phyloP scores from a whole-genome alignment of 257 asterid genomes.

The Nicotiana obtusifolia region DNA sequence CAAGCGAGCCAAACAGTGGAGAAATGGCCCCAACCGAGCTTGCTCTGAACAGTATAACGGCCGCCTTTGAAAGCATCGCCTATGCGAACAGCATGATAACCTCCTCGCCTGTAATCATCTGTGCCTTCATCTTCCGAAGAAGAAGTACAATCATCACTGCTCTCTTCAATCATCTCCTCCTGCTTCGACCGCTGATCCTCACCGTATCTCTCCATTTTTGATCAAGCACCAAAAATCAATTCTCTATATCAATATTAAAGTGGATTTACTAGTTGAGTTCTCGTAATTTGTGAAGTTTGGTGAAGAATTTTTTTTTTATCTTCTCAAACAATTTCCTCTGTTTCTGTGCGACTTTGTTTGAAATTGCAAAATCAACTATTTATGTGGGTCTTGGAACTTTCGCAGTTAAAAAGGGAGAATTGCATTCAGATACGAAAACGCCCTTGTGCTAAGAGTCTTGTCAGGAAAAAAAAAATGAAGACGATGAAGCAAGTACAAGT shows the following conservation, averaged over 20 bases:
- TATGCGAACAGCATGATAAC: conserved; percentile 82
- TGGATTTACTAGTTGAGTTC: neutral
- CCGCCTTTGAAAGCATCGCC: conserved; percentile 78
- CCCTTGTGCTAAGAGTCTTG: neutral
- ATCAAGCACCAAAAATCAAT: neutral
- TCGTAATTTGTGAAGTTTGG: neutral
- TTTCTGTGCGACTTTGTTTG: neutral
- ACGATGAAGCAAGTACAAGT: neutral
- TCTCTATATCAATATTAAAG: neutral
- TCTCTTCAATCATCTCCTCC: conserved; percentile 25
- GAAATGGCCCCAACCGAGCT: conserved; percentile 98
- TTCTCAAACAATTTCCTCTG: neutral
- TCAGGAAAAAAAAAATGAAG: neutral
- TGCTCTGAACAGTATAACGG: conserved; percentile 74
- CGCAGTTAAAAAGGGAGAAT: neutral
- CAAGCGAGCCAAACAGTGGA: conserved; percentile 97
- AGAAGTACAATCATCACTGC: conserved; percentile 46
- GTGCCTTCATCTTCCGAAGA: conserved; percentile 93
- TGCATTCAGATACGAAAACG: neutral
- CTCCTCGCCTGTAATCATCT: conserved; percentile 86
- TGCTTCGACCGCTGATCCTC: neutral
- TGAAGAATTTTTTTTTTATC: neutral
- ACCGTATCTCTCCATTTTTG: neutral
- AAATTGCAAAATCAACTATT: neutral
- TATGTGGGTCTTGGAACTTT: conserved; percentile 8